Conservation (phyloP, 1,139 yeast genomes). For the Spathaspora jeffriesii region DNA sequence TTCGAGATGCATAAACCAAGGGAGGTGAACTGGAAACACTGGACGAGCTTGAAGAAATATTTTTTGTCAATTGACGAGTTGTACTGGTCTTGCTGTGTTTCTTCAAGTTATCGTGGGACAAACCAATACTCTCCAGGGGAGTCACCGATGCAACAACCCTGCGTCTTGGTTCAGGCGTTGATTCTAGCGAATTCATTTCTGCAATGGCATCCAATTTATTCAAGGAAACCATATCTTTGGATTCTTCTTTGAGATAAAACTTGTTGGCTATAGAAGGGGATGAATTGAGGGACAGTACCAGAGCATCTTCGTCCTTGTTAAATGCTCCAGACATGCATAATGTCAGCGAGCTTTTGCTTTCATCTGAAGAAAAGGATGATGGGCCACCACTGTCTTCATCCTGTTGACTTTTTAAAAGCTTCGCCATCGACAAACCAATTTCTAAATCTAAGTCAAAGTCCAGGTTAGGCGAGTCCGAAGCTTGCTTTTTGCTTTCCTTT, state of each 20-base stretch:
- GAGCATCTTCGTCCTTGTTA: constrained; percentile 28
- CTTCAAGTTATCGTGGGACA: constrained; percentile 13
- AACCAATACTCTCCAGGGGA: background rate
- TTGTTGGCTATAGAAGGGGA: constrained; percentile 9
- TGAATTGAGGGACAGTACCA: constrained; percentile 40
- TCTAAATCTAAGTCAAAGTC: constrained; percentile 35
- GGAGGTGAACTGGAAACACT: constrained; percentile 30
- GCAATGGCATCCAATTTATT: constrained; percentile 43
- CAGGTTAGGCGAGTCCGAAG: background rate
- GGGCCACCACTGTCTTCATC: constrained; percentile 21
- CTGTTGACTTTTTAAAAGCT: constrained; percentile 26
- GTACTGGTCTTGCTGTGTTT: constrained; percentile 7
- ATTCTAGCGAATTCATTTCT: constrained; percentile 34
- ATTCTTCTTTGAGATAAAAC: constrained; percentile 6
- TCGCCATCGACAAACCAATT: constrained; percentile 49
- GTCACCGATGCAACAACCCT: background rate
- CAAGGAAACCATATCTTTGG: constrained; percentile 9
- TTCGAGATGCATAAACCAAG: constrained; percentile 16
- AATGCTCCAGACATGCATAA: constrained; percentile 28
- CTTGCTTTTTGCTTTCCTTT: background rate
- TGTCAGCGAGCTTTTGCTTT: constrained; percentile 1
- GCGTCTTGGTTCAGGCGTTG: constrained; percentile 31
- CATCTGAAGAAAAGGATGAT: constrained; percentile 26
- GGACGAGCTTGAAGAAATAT: constrained; percentile 17
- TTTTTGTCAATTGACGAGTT: constrained; percentile 7